Evolutionary conservation across 768 basidiomycete species (phyloP), one percentile per base, ranked within the genome.

Genomic region (Amanita polypyramis): DNA sequence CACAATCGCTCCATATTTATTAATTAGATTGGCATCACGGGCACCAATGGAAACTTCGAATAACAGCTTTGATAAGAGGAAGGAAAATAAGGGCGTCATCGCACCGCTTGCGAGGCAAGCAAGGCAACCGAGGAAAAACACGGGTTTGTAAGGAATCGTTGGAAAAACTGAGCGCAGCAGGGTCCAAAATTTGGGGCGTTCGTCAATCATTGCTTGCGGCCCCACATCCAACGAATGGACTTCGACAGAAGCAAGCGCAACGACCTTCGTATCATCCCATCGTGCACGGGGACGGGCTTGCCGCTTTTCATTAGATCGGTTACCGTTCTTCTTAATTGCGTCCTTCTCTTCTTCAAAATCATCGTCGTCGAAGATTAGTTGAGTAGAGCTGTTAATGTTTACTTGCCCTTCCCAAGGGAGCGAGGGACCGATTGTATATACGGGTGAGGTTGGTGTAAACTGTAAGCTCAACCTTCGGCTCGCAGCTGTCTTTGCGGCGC

Each of bases 51-150:
- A 83, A 11, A 89, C 80, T 52, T 85, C 74, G 60, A 77, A 84
- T 47, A 95, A 74, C 11, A 98, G 75, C 6, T 74, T 74, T 7
- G 91, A 87, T 56, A 96, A 80, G 53, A 93, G 75, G 70, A 75
- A 90, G 1, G 95, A 93, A 73, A 97, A 99, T 38, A 97, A 50
- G 2, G 96, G 95, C 0, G 92, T 96, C 70, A 86, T 79, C 2
- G 86, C 75, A 17, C 96, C 95, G 54, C 80, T 85, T 45, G 76
- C 62, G 35, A 91, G 53, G 49, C 83, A 82, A n/a, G 76, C 58
- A 49, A 80, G 2, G 20, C 95, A 68, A 14, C 93, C 93, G 45
- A 87, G 23, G 59, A 79, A 56, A 51, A 96, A 62, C 36, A 88
- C 53, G 3, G 72, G 70, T 57, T 94, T 96, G 59, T 75, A 61